Percentiles rank a stretch among this genome's conserved stretches.
These are phyloP conservation scores for Adansonia madagascariensis DNA, from an alignment of 441 rosid genomes.

Conservation along the genomic window DNA sequence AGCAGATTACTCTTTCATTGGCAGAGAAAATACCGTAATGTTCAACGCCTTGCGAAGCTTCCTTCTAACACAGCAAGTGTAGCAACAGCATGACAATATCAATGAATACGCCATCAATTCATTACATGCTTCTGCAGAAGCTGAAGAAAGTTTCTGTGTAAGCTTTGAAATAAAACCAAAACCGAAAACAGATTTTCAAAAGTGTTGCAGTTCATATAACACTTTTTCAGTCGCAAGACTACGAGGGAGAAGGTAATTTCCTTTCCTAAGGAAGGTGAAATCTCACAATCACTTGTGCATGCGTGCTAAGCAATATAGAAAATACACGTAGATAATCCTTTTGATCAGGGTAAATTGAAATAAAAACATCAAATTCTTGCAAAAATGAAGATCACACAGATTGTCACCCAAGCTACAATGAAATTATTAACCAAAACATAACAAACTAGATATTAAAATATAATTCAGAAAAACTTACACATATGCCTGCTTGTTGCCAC, in stretches of 20 bases:
- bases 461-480: conserved; percentile 53
- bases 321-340: background rate
- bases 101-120: conserved; percentile 87
- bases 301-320: background rate
- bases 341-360: background rate
- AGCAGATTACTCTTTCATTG: conserved; percentile 18
- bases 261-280: background rate
- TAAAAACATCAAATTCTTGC: background rate
- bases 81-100: conserved; percentile 91
- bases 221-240: background rate
- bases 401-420: background rate
- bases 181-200: conserved; percentile 9
- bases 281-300: background rate
- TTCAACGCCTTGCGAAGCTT: conserved; percentile 76
- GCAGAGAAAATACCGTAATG: conserved; percentile 57
- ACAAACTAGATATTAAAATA: background rate
- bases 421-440: background rate
- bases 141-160: conserved; percentile 39
- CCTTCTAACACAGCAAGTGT: conserved; percentile 82
- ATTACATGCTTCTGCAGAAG: conserved; percentile 78
- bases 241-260: background rate
- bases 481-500: conserved; percentile 65
- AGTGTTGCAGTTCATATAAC: background rate
- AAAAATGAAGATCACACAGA: conserved; percentile 10
- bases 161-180: conserved; percentile 31